Percentiles rank a stretch among this genome's conserved stretches.
These are phyloP conservation scores for Papiliotrema nemorosa DNA, from an alignment of 1,284 basidiomycete genomes.

Conservation along the genomic window DNA sequence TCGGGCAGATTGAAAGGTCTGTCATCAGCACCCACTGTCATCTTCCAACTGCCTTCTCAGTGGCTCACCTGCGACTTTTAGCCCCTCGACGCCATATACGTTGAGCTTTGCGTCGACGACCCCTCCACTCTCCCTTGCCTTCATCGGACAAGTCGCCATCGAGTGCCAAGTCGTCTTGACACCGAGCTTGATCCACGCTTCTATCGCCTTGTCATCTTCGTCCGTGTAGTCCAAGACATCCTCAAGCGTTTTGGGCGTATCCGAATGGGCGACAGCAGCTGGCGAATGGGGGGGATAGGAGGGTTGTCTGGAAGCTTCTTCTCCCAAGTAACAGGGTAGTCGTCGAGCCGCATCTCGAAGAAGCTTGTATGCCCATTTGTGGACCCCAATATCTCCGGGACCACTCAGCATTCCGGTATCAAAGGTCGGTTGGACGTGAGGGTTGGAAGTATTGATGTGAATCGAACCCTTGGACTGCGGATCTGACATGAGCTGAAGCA, in stretches of 20 bases:
- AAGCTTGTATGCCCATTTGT: slow-evolving; percentile 61
- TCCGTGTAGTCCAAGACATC: slow-evolving; percentile 56
- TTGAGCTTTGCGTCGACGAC: slow-evolving; percentile 62
- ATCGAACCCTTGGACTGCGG: slow-evolving; percentile 25
- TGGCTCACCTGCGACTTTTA: slow-evolving; percentile 57
- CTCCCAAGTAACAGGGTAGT: slow-evolving; percentile 59
- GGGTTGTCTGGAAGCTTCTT: slow-evolving; percentile 54
- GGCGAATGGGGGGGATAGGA: slow-evolving; percentile 53
- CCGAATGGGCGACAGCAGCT: slow-evolving; percentile 44
- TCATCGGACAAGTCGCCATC: slow-evolving; percentile 63
- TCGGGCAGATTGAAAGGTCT: slow-evolving; percentile 51
- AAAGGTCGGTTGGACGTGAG: slow-evolving; percentile 23
- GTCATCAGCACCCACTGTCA: slow-evolving; percentile 38
- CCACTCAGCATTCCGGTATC: slow-evolving; percentile 23
- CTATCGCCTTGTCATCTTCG: slow-evolving; percentile 58
- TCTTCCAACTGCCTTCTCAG: not conserved
- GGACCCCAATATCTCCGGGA: slow-evolving; percentile 55
- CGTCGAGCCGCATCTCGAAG: slow-evolving; percentile 57
- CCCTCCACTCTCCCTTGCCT: slow-evolving; percentile 56
- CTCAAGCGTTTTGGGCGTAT: slow-evolving; percentile 51
- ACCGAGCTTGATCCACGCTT: slow-evolving; percentile 49
- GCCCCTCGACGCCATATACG: slow-evolving; percentile 59
- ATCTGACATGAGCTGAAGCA: slow-evolving; percentile 9
- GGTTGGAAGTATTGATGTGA: slow-evolving; percentile 26
- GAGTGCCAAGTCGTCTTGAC: slow-evolving; percentile 35